Percentiles rank a stretch among this genome's conserved stretches.
Conservation (phyloP, 1,284 basidiomycete genomes). For the Naganishia cerealis region DNA sequence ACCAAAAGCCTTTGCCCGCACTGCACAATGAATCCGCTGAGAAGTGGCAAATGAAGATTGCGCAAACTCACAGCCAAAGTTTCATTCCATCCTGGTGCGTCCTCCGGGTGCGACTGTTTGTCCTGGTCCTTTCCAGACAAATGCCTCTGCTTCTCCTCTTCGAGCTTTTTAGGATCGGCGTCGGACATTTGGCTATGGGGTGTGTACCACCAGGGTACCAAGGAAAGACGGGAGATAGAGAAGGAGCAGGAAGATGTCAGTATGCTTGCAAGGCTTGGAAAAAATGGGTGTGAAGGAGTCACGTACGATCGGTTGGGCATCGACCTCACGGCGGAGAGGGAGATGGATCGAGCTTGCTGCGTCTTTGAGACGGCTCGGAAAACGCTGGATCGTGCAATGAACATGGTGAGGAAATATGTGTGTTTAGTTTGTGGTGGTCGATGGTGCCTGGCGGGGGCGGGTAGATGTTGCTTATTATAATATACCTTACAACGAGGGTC, state of each 20-base stretch:
- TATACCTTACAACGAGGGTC: not conserved
- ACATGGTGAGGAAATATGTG: not conserved
- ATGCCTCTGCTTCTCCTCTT: slow-evolving; percentile 46
- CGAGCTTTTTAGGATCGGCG: slow-evolving; percentile 37
- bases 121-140: slow-evolving; percentile 41
- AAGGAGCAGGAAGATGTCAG: not conserved
- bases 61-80: slow-evolving; percentile 46
- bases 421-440: not conserved
- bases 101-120: slow-evolving; percentile 43
- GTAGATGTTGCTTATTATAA: slow-evolving; percentile 1
- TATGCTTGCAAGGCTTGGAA: not conserved
- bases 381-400: slow-evolving; percentile 20
- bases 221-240: not conserved
- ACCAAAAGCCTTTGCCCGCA: too few species aligned
- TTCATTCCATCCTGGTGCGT: slow-evolving; percentile 52
- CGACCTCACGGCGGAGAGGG: slow-evolving; percentile 22
- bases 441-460: not conserved
- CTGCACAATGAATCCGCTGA: slow-evolving; percentile 13
- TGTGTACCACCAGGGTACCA: not conserved
- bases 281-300: not conserved
- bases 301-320: slow-evolving; percentile 28
- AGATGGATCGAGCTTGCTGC: slow-evolving; percentile 19
- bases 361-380: slow-evolving; percentile 20
- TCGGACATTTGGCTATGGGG: slow-evolving; percentile 27
- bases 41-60: not conserved